Evolutionary conservation across 2,329 filamentous ascomycete species (phyloP), one percentile per base, ranked within the genome.

Genomic region (Scytalidium lignicola): DNA sequence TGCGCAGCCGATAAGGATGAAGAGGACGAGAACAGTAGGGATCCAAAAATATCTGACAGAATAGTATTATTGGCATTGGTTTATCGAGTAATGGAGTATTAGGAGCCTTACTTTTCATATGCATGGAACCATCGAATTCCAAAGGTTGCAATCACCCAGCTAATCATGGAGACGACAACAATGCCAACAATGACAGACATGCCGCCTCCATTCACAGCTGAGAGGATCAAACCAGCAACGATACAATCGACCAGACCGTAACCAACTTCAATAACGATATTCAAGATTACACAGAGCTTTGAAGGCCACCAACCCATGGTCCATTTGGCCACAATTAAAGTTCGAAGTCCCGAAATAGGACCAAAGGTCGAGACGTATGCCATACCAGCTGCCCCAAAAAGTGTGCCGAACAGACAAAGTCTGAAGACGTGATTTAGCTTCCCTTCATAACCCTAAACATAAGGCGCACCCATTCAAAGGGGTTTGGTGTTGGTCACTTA

Each of bases 211-310:
- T 73, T 72, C 7, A 79, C 74, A 3, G 78, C 78, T 0, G 76
- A 74, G 9, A 82, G 68, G 41, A 74, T 78, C 60, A 79, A 74
- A 2, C 80, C 81, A 23, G 80, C 81, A 10, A 83, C 70, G 43
- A 84, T 78, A 53, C 72, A 76, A 56, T 78, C 78, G 56, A 85
- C 75, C 57, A 83, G 73, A 48, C 75, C 78, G 67, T 83, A 85
- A 20, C 80, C 80, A 4, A 74, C 78, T 29, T 60, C 56, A 17
- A 62, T 53, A 17, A 63, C 51, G 18, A 61, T 56, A 42, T 64
- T 65, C 9, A 65, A 47, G 4, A 60, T 23, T 2, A 56, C 58
- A 39, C 59, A 59, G 9, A 65, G 23, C 48, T 62, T 63, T 44
- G 60, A 57, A 2, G 56, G 56, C 57, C 59, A 64, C n/a, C n/a